Conservation (phyloP, 163 green algal genomes). For the Chlorella variabilis region DNA sequence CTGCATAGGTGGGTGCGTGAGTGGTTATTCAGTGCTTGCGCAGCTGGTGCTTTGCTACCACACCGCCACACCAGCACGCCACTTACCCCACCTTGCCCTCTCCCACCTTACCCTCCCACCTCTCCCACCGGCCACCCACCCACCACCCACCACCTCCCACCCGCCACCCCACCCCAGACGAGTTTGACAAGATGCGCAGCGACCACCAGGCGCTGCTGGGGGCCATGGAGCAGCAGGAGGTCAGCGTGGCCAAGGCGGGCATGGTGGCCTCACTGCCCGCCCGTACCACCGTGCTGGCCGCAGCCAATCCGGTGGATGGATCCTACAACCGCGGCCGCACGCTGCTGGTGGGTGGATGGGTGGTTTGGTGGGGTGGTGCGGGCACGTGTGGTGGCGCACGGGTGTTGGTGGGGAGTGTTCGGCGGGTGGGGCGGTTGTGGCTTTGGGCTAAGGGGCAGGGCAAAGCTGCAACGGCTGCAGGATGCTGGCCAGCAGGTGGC, state of each 20-base stretch:
- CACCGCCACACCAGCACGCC: no score
- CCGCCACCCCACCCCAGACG: constrained; percentile 60
- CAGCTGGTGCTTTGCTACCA: no score
- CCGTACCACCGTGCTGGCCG: constrained; percentile 85
- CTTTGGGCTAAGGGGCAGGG: not conserved
- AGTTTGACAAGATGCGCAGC: constrained; percentile 94
- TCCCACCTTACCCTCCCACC: not conserved
- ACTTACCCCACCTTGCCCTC: no score
- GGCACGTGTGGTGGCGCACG: not conserved
- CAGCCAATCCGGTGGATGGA: constrained; percentile 86
- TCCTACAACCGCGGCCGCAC: constrained; percentile 76
- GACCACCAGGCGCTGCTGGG: constrained; percentile 80
- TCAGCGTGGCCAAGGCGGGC: constrained; percentile 92
- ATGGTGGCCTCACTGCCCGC: constrained; percentile 87
- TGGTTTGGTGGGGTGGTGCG: not conserved
- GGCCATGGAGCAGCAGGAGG: constrained; percentile 93
- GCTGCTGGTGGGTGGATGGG: constrained; percentile 29
- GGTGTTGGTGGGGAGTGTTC: not conserved
- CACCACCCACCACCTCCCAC: no score
- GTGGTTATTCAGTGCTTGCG: no score
- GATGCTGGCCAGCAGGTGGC: no score
- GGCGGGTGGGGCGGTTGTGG: not conserved
- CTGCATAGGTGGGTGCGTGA: constrained; percentile 68
- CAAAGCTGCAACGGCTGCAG: constrained; percentile 3
- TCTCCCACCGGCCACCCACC: not conserved